Base-by-base conservation (phyloP, 2,329 filamentous ascomycete genomes). In the Epichloe festucae region DNA sequence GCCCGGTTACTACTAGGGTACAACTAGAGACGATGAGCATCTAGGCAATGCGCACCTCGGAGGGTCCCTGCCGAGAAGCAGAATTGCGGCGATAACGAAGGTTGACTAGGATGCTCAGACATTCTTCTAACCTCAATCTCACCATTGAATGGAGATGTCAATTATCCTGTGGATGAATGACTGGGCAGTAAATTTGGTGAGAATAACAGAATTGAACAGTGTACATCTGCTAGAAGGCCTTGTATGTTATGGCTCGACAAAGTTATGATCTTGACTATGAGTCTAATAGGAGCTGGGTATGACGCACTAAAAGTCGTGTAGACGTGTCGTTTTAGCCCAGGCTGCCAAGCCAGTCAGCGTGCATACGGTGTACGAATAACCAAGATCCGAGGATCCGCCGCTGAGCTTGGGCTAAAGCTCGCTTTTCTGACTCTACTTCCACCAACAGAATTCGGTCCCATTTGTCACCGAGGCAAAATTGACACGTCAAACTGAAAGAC, bases 61-160 rank as follows among this genome's bases (percentile, higher is more conserved):
- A 90, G 70, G 17, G 79, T 75, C 46, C 77, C 74, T 50, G 82
- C 81, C 12, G 83, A 84, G 66, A 89, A 90, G 67, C 87, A 93
- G 62, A 89, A 87, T 65, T 87, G 84, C 44, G 84, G 85, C 54
- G 78, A 85, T 55, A 89, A 70, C 34, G 62, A 65, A 49, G 82
- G 82, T 52, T 66, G 63, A 11, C 61, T 52, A n/a, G 70, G 66
- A 41, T 70, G 67, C 54, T 70, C 66, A 44, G 70, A 68, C 76
- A 78, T 78, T 23, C 38, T 36, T 41, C 15, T 8, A 6, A 34
- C n/a, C 38, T 23, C 38, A 17, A 8, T 27, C 6, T 41, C 36
- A 36, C 38, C n/a, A 15, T 17, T 23, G 5, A n/a, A 41, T n/a
- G 7, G 27, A 31, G 27, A 31, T 31, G 5, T 27, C 19, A 19